A percentile compares a stretch with the other conserved stretches of the same genome.
Conservation (phyloP, 2,329 filamentous ascomycete genomes). For the Stachybotrys elegans region DNA sequence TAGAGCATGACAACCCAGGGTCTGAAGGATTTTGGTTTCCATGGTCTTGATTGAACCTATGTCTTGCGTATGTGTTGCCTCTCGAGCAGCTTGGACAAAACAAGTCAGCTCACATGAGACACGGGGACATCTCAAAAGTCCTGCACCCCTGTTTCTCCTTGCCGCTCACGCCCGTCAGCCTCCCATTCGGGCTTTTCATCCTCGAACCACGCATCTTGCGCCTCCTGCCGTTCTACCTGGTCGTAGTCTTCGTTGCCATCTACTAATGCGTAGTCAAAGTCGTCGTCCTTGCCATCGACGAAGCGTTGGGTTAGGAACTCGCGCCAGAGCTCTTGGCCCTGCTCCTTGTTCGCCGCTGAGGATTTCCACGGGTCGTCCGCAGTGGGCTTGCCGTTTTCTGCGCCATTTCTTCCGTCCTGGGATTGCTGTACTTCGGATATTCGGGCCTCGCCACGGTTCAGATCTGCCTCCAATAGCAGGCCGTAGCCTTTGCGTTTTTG, state of each 20-base stretch:
- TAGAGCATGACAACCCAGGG: too few relatives aligned
- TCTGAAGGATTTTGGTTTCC: too few relatives aligned
- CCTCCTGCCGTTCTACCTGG: slow-evolving; percentile 51
- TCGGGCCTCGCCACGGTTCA: slow-evolving; percentile 72
- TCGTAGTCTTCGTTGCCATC: slow-evolving; percentile 72
- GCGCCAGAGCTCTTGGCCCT: slow-evolving; percentile 65
- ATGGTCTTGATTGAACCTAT: too few relatives aligned
- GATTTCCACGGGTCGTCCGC: slow-evolving; percentile 21
- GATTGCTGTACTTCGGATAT: slow-evolving; percentile 46
- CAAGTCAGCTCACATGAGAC: too few relatives aligned
- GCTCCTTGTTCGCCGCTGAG: slow-evolving; percentile 43
- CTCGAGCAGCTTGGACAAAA: too few relatives aligned
- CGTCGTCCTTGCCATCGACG: slow-evolving; percentile 65
- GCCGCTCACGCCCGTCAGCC: slow-evolving; percentile 17
- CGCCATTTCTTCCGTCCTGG: slow-evolving; percentile 1
- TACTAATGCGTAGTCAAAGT: slow-evolving; percentile 71
- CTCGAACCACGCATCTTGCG: slow-evolving; percentile 75
- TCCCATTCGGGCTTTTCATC: slow-evolving; percentile 67
- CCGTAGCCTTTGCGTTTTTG: slow-evolving; percentile 72
- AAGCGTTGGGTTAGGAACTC: slow-evolving; percentile 72
- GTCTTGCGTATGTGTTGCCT: too few relatives aligned
- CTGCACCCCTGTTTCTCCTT: slow-evolving; percentile 66
- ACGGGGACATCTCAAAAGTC: too few relatives aligned
- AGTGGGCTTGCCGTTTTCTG: slow-evolving; percentile 2
- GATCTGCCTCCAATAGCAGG: slow-evolving; percentile 70